A percentile compares a stretch with the other conserved stretches of the same genome.
Evolutionary conservation across 2,329 filamentous ascomycete species (phyloP).

Genomic region (Lachnellula occidentalis): DNA sequence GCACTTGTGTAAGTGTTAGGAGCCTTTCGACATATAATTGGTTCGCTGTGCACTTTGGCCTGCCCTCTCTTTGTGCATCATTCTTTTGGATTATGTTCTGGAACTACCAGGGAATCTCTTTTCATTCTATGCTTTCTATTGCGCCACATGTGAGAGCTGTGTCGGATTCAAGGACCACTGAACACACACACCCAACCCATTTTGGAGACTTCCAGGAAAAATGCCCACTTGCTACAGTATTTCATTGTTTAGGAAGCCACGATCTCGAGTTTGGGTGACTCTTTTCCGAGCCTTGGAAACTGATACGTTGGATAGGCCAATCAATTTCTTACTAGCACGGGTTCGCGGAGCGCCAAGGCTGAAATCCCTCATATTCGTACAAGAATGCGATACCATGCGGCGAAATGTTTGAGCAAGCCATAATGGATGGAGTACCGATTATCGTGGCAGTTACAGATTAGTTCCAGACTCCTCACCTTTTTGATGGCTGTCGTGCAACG

Average conservation of each 20-base stretch:
- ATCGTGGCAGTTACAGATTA: not conserved
- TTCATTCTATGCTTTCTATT: constrained; percentile 5
- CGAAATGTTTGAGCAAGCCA: not conserved
- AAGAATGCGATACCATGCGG: not conserved
- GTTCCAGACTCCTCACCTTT: not conserved
- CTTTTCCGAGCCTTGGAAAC: not conserved
- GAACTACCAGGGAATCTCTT: constrained; percentile 1
- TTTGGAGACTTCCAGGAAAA: not conserved
- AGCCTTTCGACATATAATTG: constrained; percentile 2
- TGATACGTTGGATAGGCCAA: not conserved
- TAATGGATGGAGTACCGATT: not conserved
- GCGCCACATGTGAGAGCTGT: not conserved
- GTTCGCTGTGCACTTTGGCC: not conserved
- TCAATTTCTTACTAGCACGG: not conserved
- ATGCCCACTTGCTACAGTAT: not conserved
- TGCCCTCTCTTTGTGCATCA: not conserved
- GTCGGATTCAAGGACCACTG: not conserved
- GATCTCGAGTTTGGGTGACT: not conserved
- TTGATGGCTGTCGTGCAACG: not conserved
- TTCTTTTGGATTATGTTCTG: not conserved
- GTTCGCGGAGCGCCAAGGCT: not conserved
- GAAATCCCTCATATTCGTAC: not conserved
- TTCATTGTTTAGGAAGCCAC: not conserved
- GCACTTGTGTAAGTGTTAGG: constrained; percentile 8
- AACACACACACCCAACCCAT: not conserved